A percentile compares a stretch with the other conserved stretches of the same genome.
phyloP scores from a whole-genome alignment of 352 stramenopile species.

The Globisporangium spiculum region DNA sequence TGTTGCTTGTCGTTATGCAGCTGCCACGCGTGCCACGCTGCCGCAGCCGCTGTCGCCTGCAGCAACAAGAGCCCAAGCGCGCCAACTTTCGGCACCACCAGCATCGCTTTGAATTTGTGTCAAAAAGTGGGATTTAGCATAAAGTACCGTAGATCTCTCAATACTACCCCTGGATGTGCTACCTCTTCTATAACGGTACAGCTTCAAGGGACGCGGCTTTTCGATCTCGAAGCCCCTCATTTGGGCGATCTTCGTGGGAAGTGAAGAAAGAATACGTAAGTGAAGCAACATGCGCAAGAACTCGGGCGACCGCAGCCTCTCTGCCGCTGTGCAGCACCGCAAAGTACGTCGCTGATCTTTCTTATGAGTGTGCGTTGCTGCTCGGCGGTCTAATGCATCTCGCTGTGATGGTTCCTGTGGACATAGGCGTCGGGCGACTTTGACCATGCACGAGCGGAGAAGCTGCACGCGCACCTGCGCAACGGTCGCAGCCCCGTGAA shows the following conservation, averaged over 20 bases:
- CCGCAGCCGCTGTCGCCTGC: slow-evolving; percentile 2
- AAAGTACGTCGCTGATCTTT: slow-evolving; percentile 24
- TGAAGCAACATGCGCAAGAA: slow-evolving; percentile 32
- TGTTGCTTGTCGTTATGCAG: background rate
- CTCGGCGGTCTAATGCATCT: background rate
- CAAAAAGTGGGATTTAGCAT: background rate
- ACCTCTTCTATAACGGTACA: background rate
- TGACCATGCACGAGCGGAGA: slow-evolving; percentile 35
- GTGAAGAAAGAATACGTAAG: background rate
- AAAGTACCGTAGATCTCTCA: background rate
- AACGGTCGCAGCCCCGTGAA: slow-evolving; percentile 23
- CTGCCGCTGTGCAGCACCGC: slow-evolving; percentile 54
- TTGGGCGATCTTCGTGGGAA: slow-evolving; percentile 5
- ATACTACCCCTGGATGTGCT: background rate
- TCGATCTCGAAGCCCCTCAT: background rate
- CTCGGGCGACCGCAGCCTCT: slow-evolving; percentile 35
- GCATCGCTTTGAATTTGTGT: background rate
- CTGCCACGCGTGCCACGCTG: slow-evolving; percentile 5
- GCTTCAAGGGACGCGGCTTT: background rate
- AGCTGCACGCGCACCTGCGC: slow-evolving; percentile 32
- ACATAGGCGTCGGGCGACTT: slow-evolving; percentile 38
- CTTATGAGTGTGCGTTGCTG: background rate
- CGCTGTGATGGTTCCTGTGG: background rate
- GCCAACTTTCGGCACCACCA: background rate
- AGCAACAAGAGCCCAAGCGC: slow-evolving; percentile 15